Evolutionary conservation across 2,329 filamentous ascomycete species (phyloP).

Genomic region (Epichloe baconii): DNA sequence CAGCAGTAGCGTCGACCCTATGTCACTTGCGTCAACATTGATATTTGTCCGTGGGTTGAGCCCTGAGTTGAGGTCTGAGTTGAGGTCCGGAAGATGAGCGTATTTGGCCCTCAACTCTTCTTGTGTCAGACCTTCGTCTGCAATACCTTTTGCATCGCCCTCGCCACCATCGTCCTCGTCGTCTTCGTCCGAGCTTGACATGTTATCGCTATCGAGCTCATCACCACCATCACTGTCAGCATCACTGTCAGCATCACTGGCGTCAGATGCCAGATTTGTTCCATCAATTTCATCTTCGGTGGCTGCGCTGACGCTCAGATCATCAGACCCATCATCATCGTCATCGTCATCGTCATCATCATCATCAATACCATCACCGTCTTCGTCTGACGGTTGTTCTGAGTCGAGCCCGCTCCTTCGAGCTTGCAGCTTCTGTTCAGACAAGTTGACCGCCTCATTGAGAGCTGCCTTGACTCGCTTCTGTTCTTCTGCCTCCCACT

Average conservation of each 20-base stretch:
- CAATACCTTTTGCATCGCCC: conserved; percentile 37
- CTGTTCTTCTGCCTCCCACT: conserved; percentile 54
- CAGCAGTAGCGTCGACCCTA: conserved; percentile 17
- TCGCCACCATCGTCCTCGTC: conserved; percentile 51
- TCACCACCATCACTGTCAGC: conserved; percentile 27
- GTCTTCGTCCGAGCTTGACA: conserved; percentile 52
- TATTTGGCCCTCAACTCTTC: conserved; percentile 60
- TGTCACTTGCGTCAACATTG: conserved; percentile 12
- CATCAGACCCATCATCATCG: conserved; percentile 29
- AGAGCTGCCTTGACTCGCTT: conserved; percentile 53
- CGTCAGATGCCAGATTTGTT: conserved; percentile 21
- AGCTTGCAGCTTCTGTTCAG: conserved; percentile 54
- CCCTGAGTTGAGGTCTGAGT: conserved; percentile 18
- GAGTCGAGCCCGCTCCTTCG: conserved; percentile 42
- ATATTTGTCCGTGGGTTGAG: conserved; percentile 12
- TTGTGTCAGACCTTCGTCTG: conserved; percentile 53
- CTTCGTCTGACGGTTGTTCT: conserved; percentile 33
- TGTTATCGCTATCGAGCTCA: conserved; percentile 30
- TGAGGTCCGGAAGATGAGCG: conserved; percentile 43
- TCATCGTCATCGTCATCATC: conserved; percentile 18
- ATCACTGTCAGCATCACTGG: conserved; percentile 13
- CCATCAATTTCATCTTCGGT: conserved; percentile 21
- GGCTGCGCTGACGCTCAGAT: conserved; percentile 28
- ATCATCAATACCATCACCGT: conserved; percentile 23
- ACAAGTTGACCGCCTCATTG: conserved; percentile 60